Evolutionary conservation across 805 yeast genomes (phyloP).

Genomic region (Candida cerambycidarum): DNA sequence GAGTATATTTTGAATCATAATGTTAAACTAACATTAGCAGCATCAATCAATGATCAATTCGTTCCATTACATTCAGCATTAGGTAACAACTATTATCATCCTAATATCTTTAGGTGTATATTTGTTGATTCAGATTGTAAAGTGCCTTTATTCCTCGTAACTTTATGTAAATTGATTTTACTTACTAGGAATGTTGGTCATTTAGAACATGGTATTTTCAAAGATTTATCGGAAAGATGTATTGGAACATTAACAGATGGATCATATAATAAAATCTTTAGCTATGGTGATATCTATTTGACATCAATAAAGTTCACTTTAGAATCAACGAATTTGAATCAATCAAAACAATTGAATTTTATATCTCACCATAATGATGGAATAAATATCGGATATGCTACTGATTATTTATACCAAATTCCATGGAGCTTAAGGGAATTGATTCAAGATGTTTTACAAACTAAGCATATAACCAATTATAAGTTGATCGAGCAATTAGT

Average conservation of each 20-base stretch:
- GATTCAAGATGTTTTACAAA: conserved; percentile 31
- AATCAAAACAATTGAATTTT: conserved; percentile 15
- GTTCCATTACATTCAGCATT: conserved; percentile 36
- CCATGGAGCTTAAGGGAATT: conserved; percentile 44
- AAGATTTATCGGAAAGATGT: conserved; percentile 30
- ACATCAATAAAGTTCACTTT: conserved; percentile 31
- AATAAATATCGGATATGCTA: background rate
- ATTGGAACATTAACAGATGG: conserved; percentile 23
- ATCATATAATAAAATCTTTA: conserved; percentile 29
- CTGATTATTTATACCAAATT: conserved; percentile 21
- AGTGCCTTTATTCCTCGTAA: conserved; percentile 28
- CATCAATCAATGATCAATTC: conserved; percentile 34
- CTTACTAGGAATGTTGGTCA: conserved; percentile 38
- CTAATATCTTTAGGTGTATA: conserved; percentile 35
- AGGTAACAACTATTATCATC: conserved; percentile 30
- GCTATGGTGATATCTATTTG: conserved; percentile 25
- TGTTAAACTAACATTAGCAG: conserved; percentile 38
- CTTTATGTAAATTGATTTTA: conserved; percentile 27
- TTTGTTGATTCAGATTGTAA: conserved; percentile 18
- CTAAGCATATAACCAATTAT: conserved; percentile 30
- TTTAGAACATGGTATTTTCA: conserved; percentile 29
- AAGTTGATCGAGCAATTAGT: conserved; percentile 25
- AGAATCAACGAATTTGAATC: conserved; percentile 36
- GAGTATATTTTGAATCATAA: conserved; percentile 23
- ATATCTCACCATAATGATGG: conserved; percentile 8